Base-by-base conservation (phyloP, 129 eudicot species). In the Centella asiatica region DNA sequence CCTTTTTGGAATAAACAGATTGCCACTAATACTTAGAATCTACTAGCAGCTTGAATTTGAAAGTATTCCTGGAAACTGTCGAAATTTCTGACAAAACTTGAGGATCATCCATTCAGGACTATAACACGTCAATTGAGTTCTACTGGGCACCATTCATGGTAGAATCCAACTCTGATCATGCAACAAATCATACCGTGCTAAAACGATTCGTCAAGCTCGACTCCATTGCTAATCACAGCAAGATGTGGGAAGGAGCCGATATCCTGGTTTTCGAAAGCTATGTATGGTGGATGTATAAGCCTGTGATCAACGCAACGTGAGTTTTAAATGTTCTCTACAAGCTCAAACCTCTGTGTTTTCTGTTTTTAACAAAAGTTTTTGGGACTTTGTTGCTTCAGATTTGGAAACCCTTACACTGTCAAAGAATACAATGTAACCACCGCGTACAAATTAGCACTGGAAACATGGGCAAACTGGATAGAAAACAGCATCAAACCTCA, bases 221-320 rank as follows among this genome's bases (percentile, higher is more conserved):
- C 51, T 78, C 88, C 1, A 77, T 93, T 27, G 72, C 84, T 34
- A 78, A 80, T 31, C 99, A 93, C 44, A 77, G 83, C 68, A 74
- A 71, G 46, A 80, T 77, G 52, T 93, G 96, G 99, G 89, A 85
- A 57, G 96, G 99, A 61, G 99, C 77, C 1, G 89, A 93, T 55
- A 62, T 84, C 45, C 57, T 87, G 77, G 81, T 93, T 10, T 93
- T 73, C 40, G 99, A 87, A 77, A 93, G 96, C 77, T 93, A 93
- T 49, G 89, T 93, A 3, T 93, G 99, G 99, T 93, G 99, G 99
- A 93, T 87, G 99, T 78, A 87, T 69, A 85, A 87, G 74, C 95
- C 96, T 18, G 42, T 60, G 2, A 93, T 87, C 62, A 93, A 93
- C 20, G 99, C 92, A 46, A 82, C 96, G 96, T 85, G 22, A 80